A percentile compares a stretch with the other conserved stretches of the same genome.
These are phyloP conservation scores for Globisporangium solare DNA, from an alignment of 352 stramenopile genomes.

Conservation along the genomic window DNA sequence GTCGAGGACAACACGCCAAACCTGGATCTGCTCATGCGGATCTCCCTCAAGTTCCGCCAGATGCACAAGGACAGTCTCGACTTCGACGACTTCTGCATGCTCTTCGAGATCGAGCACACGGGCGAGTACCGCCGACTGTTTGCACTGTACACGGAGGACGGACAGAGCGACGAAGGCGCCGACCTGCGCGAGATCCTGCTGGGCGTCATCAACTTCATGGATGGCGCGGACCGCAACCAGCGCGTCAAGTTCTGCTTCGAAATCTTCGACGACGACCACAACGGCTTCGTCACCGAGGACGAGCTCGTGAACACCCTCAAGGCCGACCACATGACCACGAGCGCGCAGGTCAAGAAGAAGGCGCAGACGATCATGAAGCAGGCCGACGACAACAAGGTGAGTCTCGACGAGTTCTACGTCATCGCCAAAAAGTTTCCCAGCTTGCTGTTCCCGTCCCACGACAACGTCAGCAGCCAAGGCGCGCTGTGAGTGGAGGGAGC, in stretches of 20 bases:
- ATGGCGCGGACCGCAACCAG: conserved; percentile 59
- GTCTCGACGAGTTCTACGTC: conserved; percentile 81
- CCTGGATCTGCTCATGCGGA: conserved; percentile 54
- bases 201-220: conserved; percentile 88
- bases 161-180: conserved; percentile 57
- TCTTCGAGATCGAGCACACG: conserved; percentile 86
- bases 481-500: conserved; percentile 2
- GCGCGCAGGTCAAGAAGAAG: conserved; percentile 80
- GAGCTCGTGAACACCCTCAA: conserved; percentile 91
- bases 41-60: conserved; percentile 52
- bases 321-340: conserved; percentile 84
- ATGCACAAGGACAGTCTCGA: conserved; percentile 53
- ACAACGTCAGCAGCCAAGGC: conserved; percentile 9
- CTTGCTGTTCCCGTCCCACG: conserved; percentile 79
- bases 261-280: conserved; percentile 93
- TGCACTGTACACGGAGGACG: conserved; percentile 71
- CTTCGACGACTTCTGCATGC: conserved; percentile 76
- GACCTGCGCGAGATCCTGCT: conserved; percentile 91
- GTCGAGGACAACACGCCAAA: conserved; percentile 62
- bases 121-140: conserved; percentile 88
- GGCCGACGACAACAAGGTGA: conserved; percentile 71
- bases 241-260: conserved; percentile 93
- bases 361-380: conserved; percentile 80
- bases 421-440: conserved; percentile 90
- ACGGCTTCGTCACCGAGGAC: conserved; percentile 84